A percentile compares a stretch with the other conserved stretches of the same genome.
These are phyloP conservation scores for Salinomyces thailandicus DNA, from an alignment of 2,329 filamentous ascomycete genomes.

Conservation along the genomic window DNA sequence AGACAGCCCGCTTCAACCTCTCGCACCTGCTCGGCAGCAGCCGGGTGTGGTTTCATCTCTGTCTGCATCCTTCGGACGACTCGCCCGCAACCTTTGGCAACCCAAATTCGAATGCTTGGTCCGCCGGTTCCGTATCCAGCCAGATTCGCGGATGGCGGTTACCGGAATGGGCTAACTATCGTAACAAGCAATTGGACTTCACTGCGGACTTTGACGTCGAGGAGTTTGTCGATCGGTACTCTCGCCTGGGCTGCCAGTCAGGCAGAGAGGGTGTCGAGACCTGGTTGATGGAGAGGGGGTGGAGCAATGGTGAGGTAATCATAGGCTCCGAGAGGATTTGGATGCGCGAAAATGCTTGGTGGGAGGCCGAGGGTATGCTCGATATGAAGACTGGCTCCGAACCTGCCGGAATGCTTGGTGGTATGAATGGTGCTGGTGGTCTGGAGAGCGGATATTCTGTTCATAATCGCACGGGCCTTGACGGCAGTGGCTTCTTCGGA, in stretches of 20 bases:
- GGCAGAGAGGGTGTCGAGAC: slow-evolving; percentile 87
- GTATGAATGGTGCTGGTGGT: slow-evolving; percentile 46
- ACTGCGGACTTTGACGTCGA: slow-evolving; percentile 93
- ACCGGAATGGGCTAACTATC: slow-evolving; percentile 90
- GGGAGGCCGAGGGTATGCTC: slow-evolving; percentile 94
- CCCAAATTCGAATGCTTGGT: slow-evolving; percentile 69
- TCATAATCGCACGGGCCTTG: slow-evolving; percentile 35
- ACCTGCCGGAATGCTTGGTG: slow-evolving; percentile 32
- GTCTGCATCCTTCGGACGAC: slow-evolving; percentile 84
- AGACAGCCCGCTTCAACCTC: slow-evolving; percentile 68
- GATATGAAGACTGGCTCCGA: slow-evolving; percentile 56
- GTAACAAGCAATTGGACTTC: slow-evolving; percentile 85
- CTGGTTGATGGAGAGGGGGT: slow-evolving; percentile 88
- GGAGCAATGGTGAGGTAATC: slow-evolving; percentile 95
- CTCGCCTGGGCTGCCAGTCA: slow-evolving; percentile 72
- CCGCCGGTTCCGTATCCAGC: slow-evolving; percentile 80
- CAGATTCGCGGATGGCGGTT: slow-evolving; percentile 89
- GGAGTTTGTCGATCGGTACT: slow-evolving; percentile 79
- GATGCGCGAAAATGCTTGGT: slow-evolving; percentile 92
- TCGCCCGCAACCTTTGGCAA: slow-evolving; percentile 63
- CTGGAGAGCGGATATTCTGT: slow-evolving; percentile 66
- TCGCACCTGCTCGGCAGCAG: slow-evolving; percentile 65
- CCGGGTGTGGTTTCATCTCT: slow-evolving; percentile 89
- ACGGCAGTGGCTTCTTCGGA: slow-evolving; percentile 25
- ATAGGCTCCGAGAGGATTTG: slow-evolving; percentile 85